Evolutionary conservation across 495 filamentous ascomycete species (phyloP).

Genomic region (Immersiella caudata): DNA sequence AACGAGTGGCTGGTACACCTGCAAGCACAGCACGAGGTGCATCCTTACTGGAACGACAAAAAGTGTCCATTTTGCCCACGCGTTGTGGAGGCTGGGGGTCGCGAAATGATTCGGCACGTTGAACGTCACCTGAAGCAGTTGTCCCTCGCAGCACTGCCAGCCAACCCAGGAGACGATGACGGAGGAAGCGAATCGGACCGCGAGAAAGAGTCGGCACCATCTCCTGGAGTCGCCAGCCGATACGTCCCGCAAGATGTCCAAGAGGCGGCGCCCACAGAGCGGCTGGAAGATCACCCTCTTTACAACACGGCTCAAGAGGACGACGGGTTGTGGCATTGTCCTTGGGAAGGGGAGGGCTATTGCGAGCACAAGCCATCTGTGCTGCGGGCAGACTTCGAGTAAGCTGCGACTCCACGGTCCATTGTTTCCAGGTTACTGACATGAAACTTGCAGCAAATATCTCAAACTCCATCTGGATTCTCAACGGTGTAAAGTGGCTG

Average conservation of each 20-base stretch:
- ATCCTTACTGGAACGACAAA: constrained; percentile 15
- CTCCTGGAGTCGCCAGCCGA: not conserved
- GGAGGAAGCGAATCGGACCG: constrained; percentile 2
- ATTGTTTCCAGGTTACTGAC: not conserved
- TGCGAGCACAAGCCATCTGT: constrained; percentile 15
- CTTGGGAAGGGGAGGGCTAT: constrained; percentile 15
- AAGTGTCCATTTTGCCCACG: constrained; percentile 12
- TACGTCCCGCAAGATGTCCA: not conserved
- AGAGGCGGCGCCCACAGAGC: not conserved
- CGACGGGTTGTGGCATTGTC: constrained; percentile 16
- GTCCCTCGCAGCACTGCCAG: constrained; percentile 9
- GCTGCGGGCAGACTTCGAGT: constrained; percentile 13
- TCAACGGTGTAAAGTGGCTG: constrained; percentile 6
- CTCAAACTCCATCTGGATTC: constrained; percentile 12
- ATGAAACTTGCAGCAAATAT: not conserved
- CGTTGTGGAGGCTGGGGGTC: constrained; percentile 1
- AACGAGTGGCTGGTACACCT: constrained; percentile 12
- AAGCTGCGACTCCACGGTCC: not conserved
- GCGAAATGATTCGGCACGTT: constrained; percentile 12
- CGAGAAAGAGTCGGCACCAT: not conserved
- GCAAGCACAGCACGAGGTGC: constrained; percentile 17
- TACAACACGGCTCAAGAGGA: constrained; percentile 3
- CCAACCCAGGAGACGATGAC: constrained; percentile 3
- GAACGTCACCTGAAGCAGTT: constrained; percentile 11
- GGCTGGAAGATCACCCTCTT: not conserved